Conservation (phyloP, 208 protist genomes). For the Acanthamoeba divionensis region DNA sequence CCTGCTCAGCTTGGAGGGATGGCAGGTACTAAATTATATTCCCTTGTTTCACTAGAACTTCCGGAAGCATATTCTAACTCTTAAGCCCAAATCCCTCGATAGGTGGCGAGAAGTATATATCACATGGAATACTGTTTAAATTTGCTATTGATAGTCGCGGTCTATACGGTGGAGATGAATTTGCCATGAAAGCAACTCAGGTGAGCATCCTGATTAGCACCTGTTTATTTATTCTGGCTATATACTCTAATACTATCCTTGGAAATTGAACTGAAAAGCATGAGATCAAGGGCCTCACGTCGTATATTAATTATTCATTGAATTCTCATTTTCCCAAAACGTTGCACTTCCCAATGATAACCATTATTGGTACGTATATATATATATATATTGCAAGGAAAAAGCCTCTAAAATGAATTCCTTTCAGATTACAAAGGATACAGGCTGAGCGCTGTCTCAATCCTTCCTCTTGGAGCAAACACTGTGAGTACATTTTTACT, state of each 20-base stretch:
- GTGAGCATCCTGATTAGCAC: neutral
- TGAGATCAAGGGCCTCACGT: conserved; percentile 9
- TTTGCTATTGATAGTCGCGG: neutral
- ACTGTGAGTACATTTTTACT: neutral
- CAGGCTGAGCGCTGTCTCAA: neutral
- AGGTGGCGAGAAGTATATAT: conserved; percentile 27
- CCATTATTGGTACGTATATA: neutral
- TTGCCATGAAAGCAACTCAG: conserved; percentile 7
- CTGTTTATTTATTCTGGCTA: neutral
- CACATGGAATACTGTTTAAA: conserved; percentile 17
- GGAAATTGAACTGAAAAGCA: neutral
- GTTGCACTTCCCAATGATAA: conserved; percentile 4
- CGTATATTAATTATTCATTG: conserved; percentile 18
- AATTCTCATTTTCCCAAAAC: neutral
- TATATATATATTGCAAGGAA: neutral
- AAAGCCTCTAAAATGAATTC: too few relatives aligned
- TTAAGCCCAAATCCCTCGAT: too few relatives aligned
- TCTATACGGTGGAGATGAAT: conserved; percentile 10
- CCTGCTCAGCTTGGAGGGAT: neutral
- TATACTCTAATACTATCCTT: neutral
- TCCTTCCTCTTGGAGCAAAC: neutral
- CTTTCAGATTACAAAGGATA: neutral
- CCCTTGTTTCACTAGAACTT: too few relatives aligned
- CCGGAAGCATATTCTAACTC: too few relatives aligned
- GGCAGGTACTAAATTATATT: too few relatives aligned